Base-by-base conservation (phyloP, 1,284 basidiomycete species). In the Ustilago hordei region DNA sequence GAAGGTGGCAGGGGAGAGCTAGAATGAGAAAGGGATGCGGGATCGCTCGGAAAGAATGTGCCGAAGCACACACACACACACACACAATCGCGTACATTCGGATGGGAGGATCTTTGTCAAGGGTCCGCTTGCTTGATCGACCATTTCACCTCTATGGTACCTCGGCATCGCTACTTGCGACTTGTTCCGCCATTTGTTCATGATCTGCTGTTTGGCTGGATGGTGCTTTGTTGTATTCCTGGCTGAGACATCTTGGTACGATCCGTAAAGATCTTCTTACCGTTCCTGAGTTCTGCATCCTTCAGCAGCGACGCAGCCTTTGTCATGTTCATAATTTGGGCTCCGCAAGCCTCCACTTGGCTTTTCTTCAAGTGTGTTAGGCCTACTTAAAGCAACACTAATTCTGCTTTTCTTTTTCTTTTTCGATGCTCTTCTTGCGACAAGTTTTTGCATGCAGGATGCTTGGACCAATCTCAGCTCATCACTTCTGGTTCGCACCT, bases 381-480 rank as follows among this genome's bases (percentile, higher is more conserved):
- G 45, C 17, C 43, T 53, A 9, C 7, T 0, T 9, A 0, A 41
- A 19, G 13, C 5, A 19, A 34, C 41, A 43, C 11, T 47, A 41
- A 15, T 28, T 28, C 41, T 45, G 4, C 13, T 28, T 36, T 41
- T 12, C 13, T 41, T 15, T 17, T 41, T 12, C 17, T 15, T 17
- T 41, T 12, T 15, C 12, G 39, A 41, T 15, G 39, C 39, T 7
- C 15, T 41, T 7, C 39, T 28, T 58, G 55, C 55, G 66, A 62
- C 66, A 62, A 50, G 53, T 68, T 68, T 68, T 63, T 66, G 64
- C 64, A 66, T 55, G 60, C 32, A 12, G 23, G 32, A 28, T 43
- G 64, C 64, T 60, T 66, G 41, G 64, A 60, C 64, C 47, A 31
- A 17, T 32, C 23, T 52, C 45, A 7, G 8, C 2, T 9, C 9